phyloP scores from a whole-genome alignment of 176 grass and related monocot species.

The Echinochloa phyllopogon region DNA sequence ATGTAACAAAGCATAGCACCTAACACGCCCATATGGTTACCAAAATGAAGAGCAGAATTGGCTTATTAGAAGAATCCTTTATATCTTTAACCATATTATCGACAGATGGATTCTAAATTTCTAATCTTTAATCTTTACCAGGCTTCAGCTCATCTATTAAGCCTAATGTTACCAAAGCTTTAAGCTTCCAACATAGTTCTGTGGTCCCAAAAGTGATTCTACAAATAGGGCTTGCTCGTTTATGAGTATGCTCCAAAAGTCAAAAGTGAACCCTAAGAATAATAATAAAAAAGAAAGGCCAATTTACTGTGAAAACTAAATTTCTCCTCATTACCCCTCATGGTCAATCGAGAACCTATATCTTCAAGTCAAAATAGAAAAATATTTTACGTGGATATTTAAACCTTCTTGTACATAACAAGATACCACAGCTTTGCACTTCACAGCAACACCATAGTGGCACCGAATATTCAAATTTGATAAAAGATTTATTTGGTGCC shows the following conservation, averaged over 20 bases:
- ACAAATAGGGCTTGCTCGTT: conserved; percentile 16
- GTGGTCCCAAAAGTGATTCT: not conserved
- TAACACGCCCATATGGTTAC: not conserved
- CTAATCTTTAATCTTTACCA: not conserved
- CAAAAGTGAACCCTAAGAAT: not conserved
- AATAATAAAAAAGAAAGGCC: not conserved
- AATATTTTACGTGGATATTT: not conserved
- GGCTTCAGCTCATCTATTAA: not conserved
- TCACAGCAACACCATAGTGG: not conserved
- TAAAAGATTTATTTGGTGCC: not conserved
- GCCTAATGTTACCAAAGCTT: not conserved
- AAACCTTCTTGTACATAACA: not conserved
- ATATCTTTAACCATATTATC: not conserved
- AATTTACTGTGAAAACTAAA: not conserved
- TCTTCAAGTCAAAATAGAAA: not conserved
- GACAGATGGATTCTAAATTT: conserved; percentile 4
- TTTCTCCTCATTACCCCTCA: not conserved
- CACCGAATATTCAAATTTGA: not conserved
- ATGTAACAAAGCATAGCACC: not conserved
- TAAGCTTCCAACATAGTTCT: conserved; percentile 8
- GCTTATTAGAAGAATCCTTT: not conserved
- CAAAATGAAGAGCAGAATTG: conserved; percentile 17
- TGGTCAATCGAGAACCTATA: not conserved
- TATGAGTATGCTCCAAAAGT: not conserved
- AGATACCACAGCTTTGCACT: not conserved